A percentile compares a stretch with the other conserved stretches of the same genome.
Conservation (phyloP, 495 filamentous ascomycete species). For the Venustampulla echinocandica region DNA sequence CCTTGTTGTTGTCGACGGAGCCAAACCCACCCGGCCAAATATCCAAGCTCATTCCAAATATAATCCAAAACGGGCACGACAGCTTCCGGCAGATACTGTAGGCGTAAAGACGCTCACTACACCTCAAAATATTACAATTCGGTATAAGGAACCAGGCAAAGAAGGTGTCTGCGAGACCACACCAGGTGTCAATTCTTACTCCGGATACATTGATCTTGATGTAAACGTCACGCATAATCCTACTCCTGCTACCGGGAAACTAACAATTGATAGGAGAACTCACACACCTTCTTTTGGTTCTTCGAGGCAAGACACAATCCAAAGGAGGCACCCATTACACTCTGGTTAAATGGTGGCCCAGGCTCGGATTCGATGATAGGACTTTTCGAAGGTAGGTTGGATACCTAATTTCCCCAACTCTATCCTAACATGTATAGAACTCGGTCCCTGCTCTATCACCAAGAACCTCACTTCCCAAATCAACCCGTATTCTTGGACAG, state of each 20-base stretch:
- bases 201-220: conserved; percentile 35
- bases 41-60: conserved; percentile 10
- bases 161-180: conserved; percentile 25
- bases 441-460: conserved; percentile 48
- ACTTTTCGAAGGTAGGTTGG: conserved; percentile 40
- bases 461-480: conserved; percentile 34
- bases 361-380: conserved; percentile 51
- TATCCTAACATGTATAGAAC: conserved; percentile 28
- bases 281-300: conserved; percentile 67
- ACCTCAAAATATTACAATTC: conserved; percentile 43
- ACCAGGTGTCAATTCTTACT: conserved; percentile 12
- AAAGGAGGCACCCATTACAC: conserved; percentile 31
- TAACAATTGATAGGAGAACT: conserved; percentile 30
- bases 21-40: conserved; percentile 4
- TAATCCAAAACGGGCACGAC: conserved; percentile 2
- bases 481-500: conserved; percentile 49
- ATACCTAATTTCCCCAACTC: background rate
- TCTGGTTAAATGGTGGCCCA: conserved; percentile 42
- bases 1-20: background rate
- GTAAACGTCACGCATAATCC: background rate
- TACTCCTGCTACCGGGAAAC: no score
- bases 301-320: conserved; percentile 36
- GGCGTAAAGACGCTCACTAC: conserved; percentile 50
- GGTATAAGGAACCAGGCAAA: conserved; percentile 45
- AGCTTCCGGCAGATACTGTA: conserved; percentile 33